Conservation (phyloP, 139 green algal genomes). For the Tetraselmis chui region DNA sequence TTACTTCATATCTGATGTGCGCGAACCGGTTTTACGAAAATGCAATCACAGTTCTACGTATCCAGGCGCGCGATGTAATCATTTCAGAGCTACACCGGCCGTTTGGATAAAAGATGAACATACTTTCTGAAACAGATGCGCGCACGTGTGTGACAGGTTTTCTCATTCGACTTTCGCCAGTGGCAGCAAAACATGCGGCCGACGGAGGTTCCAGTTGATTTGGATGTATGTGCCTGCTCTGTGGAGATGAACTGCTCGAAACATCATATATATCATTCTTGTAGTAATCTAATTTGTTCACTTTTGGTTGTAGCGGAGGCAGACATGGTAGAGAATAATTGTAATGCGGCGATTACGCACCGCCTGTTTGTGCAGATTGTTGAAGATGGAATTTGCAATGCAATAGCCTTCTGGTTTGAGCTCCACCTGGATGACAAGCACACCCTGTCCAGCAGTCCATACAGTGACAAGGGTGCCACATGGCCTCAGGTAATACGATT, state of each 20-base stretch:
- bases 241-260: background rate
- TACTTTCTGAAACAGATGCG: background rate
- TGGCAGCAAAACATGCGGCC: constrained; percentile 35
- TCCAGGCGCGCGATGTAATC: no score
- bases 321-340: background rate
- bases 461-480: constrained; percentile 39
- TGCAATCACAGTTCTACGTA: background rate
- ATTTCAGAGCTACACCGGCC: no score
- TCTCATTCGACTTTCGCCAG: constrained; percentile 66
- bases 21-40: background rate
- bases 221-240: background rate
- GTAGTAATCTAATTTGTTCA: background rate
- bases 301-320: background rate
- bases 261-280: background rate
- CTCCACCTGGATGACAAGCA: constrained; percentile 58
- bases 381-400: constrained; percentile 48
- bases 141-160: constrained; percentile 22
- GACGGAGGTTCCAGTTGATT: constrained; percentile 12
- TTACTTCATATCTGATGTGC: background rate
- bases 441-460: constrained; percentile 34
- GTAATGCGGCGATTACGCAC: background rate
- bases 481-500: constrained; percentile 26
- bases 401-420: constrained; percentile 76
- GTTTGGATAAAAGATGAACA: background rate
- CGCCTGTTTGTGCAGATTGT: background rate